Conservation (phyloP, 805 yeast species). For the Lachancea sp. region DNA sequence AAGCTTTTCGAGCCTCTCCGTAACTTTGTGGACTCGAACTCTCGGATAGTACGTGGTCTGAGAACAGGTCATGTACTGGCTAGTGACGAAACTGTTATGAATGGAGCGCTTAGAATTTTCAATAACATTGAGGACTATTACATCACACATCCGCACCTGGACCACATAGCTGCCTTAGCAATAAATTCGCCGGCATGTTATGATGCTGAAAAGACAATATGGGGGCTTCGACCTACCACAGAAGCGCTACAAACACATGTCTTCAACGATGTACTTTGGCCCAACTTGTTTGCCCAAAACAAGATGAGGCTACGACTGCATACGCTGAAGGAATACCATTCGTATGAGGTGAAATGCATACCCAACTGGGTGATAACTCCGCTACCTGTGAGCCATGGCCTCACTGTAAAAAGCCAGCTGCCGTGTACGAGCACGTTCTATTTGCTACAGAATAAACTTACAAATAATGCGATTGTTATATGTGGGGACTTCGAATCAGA, state of each 20-base stretch:
- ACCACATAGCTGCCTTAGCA: slow-evolving; percentile 65
- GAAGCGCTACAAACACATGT: slow-evolving; percentile 46
- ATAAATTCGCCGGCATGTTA: slow-evolving; percentile 55
- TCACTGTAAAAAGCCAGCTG: slow-evolving; percentile 27
- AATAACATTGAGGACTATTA: slow-evolving; percentile 40
- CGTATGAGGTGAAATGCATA: slow-evolving; percentile 14
- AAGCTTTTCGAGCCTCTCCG: slow-evolving; percentile 20
- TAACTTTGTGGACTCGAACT: slow-evolving; percentile 13
- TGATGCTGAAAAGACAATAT: slow-evolving; percentile 37
- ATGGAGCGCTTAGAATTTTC: slow-evolving; percentile 32
- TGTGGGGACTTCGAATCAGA: slow-evolving; percentile 89
- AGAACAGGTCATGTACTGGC: slow-evolving; percentile 7
- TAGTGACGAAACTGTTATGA: slow-evolving; percentile 24
- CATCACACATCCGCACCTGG: slow-evolving; percentile 80
- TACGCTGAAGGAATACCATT: slow-evolving; percentile 8
- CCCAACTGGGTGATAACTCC: slow-evolving; percentile 31
- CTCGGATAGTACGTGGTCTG: slow-evolving; percentile 16
- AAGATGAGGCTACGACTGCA: slow-evolving; percentile 23
- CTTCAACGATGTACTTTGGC: slow-evolving; percentile 80
- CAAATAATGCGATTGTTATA: slow-evolving; percentile 41
- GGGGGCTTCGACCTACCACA: slow-evolving; percentile 50
- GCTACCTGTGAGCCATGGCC: slow-evolving; percentile 39
- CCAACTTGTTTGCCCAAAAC: slow-evolving; percentile 40
- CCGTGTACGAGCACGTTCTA: slow-evolving; percentile 49
- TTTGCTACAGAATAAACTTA: slow-evolving; percentile 38